These are phyloP conservation scores for Hygrophorus pudorinus DNA, from an alignment of 768 basidiomycete species.

Conservation along the genomic window DNA sequence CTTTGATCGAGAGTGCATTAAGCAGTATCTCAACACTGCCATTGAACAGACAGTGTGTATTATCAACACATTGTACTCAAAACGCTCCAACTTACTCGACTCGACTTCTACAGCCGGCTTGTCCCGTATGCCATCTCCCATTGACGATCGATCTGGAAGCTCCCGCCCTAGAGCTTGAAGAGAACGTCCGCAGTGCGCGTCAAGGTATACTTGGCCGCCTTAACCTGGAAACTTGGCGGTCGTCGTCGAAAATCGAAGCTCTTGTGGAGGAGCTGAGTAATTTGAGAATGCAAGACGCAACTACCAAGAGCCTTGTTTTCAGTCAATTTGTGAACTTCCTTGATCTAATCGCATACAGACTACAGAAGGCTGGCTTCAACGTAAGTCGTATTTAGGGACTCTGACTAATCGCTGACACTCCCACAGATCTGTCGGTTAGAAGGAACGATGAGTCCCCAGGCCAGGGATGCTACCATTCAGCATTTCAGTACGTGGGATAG, in stretches of 20 bases:
- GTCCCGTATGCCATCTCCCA: constrained; percentile 89
- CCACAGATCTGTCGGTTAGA: constrained; percentile 85
- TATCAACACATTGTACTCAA: background rate
- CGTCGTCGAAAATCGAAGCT: constrained; percentile 96
- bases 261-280: constrained; percentile 89
- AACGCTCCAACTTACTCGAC: background rate
- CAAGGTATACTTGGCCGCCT: constrained; percentile 94
- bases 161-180: constrained; percentile 78
- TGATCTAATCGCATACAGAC: constrained; percentile 85
- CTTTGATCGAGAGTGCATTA: constrained; percentile 94
- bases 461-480: constrained; percentile 88
- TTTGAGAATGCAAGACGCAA: constrained; percentile 72
- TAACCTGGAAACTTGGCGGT: constrained; percentile 83
- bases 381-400: constrained; percentile 30
- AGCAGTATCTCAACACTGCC: constrained; percentile 75
- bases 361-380: constrained; percentile 87
- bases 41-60: constrained; percentile 51
- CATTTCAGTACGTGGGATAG: constrained; percentile 64
- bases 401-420: background rate
- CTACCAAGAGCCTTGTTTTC: constrained; percentile 95
- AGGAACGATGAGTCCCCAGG: constrained; percentile 95
- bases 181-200: constrained; percentile 37
- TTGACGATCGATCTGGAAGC: constrained; percentile 95
- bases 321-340: constrained; percentile 92
- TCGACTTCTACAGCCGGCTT: constrained; percentile 53